Percentiles rank a stretch among this genome's conserved stretches.
phyloP scores from a whole-genome alignment of 2,329 filamentous ascomycete genomes.

The Fusarium sp. region DNA sequence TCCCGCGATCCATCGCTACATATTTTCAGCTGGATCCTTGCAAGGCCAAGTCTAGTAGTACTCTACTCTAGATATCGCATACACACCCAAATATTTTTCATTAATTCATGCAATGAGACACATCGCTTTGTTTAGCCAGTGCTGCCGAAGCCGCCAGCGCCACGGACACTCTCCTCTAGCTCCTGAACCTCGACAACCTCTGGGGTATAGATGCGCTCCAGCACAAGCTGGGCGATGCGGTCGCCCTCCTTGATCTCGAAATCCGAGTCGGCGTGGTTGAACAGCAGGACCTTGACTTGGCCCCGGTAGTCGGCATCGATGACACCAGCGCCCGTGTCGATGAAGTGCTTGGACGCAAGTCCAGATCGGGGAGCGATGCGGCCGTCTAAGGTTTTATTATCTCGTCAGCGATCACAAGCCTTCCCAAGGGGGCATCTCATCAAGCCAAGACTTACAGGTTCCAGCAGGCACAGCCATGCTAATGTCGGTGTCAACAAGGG shows the following conservation, averaged over 20 bases:
- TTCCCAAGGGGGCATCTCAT: neutral
- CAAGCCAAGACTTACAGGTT: conserved; percentile 77
- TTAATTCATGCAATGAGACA: conserved; percentile 28
- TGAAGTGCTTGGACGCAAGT: conserved; percentile 93
- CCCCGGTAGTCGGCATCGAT: conserved; percentile 98
- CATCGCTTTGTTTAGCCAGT: conserved; percentile 69
- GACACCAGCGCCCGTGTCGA: conserved; percentile 95
- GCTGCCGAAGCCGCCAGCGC: conserved; percentile 92
- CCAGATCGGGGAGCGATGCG: conserved; percentile 93
- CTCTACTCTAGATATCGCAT: conserved; percentile 4
- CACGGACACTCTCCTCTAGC: conserved; percentile 91
- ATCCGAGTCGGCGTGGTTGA: conserved; percentile 89
- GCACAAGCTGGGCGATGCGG: conserved; percentile 91
- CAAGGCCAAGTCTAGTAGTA: conserved; percentile 6
- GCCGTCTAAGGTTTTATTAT: conserved; percentile 73
- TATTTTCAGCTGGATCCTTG: too few relatives aligned
- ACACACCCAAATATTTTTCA: conserved; percentile 11
- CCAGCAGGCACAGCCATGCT: conserved; percentile 91
- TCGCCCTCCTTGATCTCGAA: conserved; percentile 89
- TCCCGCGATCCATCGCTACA: too few relatives aligned
- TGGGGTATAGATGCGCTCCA: conserved; percentile 95
- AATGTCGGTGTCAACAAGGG: conserved; percentile 90
- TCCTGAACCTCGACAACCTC: conserved; percentile 91
- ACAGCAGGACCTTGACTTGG: conserved; percentile 93
- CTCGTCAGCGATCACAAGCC: neutral